Evolutionary conservation across 2,329 filamentous ascomycete genomes (phyloP).

Genomic region (Colletotrichum sp.): DNA sequence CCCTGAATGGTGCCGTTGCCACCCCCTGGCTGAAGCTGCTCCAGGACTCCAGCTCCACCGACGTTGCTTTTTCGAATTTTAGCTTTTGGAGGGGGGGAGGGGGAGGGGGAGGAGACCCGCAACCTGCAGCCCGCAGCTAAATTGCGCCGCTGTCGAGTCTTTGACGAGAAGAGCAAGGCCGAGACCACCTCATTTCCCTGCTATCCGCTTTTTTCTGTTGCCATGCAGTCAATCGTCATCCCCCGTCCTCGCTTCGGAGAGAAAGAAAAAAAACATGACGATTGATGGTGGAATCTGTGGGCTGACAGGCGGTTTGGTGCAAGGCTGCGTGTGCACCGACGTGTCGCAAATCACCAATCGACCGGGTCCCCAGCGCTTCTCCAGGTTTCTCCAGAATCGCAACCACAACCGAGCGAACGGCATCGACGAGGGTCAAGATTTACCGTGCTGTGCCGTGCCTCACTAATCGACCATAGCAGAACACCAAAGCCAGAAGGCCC

Average conservation of each 20-base stretch:
- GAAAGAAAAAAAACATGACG: background rate
- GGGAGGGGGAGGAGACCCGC: background rate
- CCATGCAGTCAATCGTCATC: background rate
- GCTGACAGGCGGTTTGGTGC: background rate
- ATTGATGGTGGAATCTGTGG: background rate
- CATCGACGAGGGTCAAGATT: background rate
- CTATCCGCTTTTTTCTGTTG: background rate
- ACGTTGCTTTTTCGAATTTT: slow-evolving; percentile 8
- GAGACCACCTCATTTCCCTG: background rate
- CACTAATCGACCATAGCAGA: background rate
- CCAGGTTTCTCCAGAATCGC: background rate
- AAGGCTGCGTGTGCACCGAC: background rate
- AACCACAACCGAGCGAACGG: background rate
- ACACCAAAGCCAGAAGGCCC: background rate
- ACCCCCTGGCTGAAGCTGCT: background rate
- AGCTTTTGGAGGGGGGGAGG: background rate
- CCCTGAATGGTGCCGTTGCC: background rate
- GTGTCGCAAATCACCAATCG: background rate
- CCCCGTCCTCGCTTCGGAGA: background rate
- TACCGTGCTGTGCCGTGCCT: background rate
- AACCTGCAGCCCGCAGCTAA: background rate
- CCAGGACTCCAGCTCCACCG: background rate
- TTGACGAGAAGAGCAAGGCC: background rate
- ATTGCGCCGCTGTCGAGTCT: background rate
- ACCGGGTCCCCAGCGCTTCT: background rate